Evolutionary conservation across 2,329 filamentous ascomycete species (phyloP), one percentile per base, ranked within the genome.

Genomic region (Xylaria sp.): DNA sequence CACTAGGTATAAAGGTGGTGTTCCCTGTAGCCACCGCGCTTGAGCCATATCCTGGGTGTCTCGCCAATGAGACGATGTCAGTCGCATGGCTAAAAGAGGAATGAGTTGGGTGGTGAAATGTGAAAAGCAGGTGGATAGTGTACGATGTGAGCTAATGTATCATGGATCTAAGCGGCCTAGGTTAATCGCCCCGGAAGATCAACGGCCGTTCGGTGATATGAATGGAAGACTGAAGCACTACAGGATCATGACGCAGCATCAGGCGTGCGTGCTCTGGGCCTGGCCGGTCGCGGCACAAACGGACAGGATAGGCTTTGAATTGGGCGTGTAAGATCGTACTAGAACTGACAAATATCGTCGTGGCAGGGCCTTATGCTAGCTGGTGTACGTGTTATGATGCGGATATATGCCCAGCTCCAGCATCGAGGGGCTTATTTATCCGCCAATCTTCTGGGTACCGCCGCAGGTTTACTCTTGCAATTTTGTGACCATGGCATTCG

Each of bases 181-280:
- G 57, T 57, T 42, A 64, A 62, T 54, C 57, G 63, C 61, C 28
- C 53, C 68, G 69, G 68, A 71, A 60, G 57, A 67, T 67, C 64
- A 60, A 35, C 51, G 60, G 55, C 69, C 63, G 65, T 49, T 63
- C 63, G 59, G 66, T 57, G 37, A 46, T 50, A 42, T 45, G 25
- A 43, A 57, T 28, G 38, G 49, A 21, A 64, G 61, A 54, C 56
- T 59, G 64, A 53, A 61, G 54, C 57, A 47, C 63, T 67, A 66
- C 28, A 31, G 28, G 9, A 65, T 66, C 64, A 71, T 72, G 70
- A 72, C 70, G 70, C 70, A 71, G 70, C 54, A 45, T 43, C 55
- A 33, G 51, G 49, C 40, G 54, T 28, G 49, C 40, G 53, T 46
- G 47, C 38, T 33, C 40, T 49, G 45, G 52, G 40, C 38, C 31